These are phyloP conservation scores for Chlamydomonas urium DNA, from an alignment of 139 green algal genomes.

Conservation along the genomic window DNA sequence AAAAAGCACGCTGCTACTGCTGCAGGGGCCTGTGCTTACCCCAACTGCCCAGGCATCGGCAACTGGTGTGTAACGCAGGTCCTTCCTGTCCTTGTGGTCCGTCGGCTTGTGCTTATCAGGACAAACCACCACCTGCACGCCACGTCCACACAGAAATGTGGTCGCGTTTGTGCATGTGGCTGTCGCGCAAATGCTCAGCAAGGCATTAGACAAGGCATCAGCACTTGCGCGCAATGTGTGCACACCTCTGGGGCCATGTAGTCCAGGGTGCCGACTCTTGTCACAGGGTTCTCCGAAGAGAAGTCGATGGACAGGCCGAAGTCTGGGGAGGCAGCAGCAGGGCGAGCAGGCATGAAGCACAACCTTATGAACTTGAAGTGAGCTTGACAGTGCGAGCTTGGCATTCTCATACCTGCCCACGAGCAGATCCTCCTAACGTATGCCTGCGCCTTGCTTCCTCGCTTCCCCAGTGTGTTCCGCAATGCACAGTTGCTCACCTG, in stretches of 20 bases:
- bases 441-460: too few relatives aligned
- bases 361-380: too few relatives aligned
- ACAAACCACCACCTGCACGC: constrained; percentile 32
- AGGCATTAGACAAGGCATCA: neutral
- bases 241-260: constrained; percentile 32
- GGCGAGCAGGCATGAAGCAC: too few relatives aligned
- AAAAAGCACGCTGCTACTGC: too few relatives aligned
- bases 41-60: constrained; percentile 64
- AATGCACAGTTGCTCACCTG: too few relatives aligned
- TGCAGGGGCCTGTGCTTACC: too few relatives aligned
- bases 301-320: constrained; percentile 64
- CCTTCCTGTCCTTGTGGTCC: constrained; percentile 23
- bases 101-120: constrained; percentile 32
- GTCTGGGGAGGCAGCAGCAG: constrained; percentile 29
- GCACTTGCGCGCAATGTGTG: neutral
- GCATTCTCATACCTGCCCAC: too few relatives aligned
- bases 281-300: constrained; percentile 51
- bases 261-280: constrained; percentile 53
- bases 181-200: neutral
- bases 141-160: too few relatives aligned
- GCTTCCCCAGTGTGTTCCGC: too few relatives aligned
- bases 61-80: constrained; percentile 38
- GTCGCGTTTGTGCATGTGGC: too few relatives aligned
- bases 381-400: too few relatives aligned
- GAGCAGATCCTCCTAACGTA: too few relatives aligned